Evolutionary conservation across 805 yeast genomes (phyloP).

Genomic region (Pichia ethanolica): DNA sequence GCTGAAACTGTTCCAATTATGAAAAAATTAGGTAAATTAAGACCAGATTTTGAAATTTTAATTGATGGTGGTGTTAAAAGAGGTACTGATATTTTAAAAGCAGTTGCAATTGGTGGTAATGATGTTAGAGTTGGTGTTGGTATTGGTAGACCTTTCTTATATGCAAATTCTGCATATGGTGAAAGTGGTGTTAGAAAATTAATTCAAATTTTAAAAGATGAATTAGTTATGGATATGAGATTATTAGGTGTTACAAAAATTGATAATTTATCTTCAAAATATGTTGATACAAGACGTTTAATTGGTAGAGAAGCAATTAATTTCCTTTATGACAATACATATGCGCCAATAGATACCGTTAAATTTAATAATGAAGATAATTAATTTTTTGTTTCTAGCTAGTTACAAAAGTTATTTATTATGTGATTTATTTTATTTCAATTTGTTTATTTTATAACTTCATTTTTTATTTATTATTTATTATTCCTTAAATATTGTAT

Average conservation of each 20-base stretch:
- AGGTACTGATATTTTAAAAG: constrained; percentile 60
- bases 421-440: neutral
- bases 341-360: constrained; percentile 25
- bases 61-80: constrained; percentile 67
- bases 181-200: constrained; percentile 57
- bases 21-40: constrained; percentile 35
- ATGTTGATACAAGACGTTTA: constrained; percentile 45
- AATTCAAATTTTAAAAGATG: constrained; percentile 57
- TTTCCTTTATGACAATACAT: constrained; percentile 23
- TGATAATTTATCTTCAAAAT: constrained; percentile 49
- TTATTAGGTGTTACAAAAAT: constrained; percentile 63
- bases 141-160: constrained; percentile 58
- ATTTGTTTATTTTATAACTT: neutral
- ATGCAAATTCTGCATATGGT: constrained; percentile 58
- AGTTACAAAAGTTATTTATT: too few relatives aligned
- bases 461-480: neutral
- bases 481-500: too few relatives aligned
- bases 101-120: constrained; percentile 61
- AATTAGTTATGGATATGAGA: constrained; percentile 71
- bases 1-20: constrained; percentile 59
- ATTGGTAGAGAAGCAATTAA: constrained; percentile 29
- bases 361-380: constrained; percentile 23
- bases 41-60: constrained; percentile 48
- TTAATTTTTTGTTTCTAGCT: neutral
- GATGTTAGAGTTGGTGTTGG: constrained; percentile 70